These are phyloP conservation scores for Punctularia strigosozonata DNA, from an alignment of 768 basidiomycete genomes.

Conservation along the genomic window DNA sequence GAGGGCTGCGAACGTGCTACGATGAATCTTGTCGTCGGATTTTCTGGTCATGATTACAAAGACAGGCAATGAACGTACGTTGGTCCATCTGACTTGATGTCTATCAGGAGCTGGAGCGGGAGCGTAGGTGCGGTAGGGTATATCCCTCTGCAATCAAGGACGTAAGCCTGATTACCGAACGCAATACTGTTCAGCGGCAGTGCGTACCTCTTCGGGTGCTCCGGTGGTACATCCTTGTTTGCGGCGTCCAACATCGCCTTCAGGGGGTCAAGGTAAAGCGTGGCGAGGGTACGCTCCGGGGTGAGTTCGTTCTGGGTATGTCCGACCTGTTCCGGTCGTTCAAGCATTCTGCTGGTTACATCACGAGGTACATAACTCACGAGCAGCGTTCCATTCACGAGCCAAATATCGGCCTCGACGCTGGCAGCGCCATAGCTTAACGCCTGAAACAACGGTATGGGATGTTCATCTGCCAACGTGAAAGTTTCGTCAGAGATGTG, in stretches of 20 bases:
- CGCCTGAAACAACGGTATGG: constrained; percentile 35
- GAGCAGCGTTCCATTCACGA: constrained; percentile 29
- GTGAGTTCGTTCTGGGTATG: constrained; percentile 33
- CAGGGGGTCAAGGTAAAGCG: constrained; percentile 36
- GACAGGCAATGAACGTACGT: constrained; percentile 25
- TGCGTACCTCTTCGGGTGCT: too few relatives aligned
- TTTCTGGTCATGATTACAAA: background rate
- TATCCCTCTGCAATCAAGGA: constrained; percentile 34
- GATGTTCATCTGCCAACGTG: too few relatives aligned
- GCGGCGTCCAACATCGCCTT: constrained; percentile 25
- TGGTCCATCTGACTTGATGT: constrained; percentile 39
- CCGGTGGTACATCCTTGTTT: constrained; percentile 26
- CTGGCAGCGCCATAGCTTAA: constrained; percentile 36
- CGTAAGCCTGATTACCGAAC: too few relatives aligned
- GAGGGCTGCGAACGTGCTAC: constrained; percentile 31
- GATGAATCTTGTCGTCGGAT: too few relatives aligned
- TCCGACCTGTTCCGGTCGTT: too few relatives aligned
- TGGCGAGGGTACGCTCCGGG: constrained; percentile 30
- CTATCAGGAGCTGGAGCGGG: constrained; percentile 36
- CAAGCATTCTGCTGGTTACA: too few relatives aligned
- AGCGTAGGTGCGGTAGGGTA: constrained; percentile 31
- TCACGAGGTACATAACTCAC: too few relatives aligned
- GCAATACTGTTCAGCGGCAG: too few relatives aligned
- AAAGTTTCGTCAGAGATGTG: too few relatives aligned
- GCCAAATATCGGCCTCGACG: constrained; percentile 44